Evolutionary conservation across 768 basidiomycete species (phyloP).

Genomic region (Amylocystis lapponica): DNA sequence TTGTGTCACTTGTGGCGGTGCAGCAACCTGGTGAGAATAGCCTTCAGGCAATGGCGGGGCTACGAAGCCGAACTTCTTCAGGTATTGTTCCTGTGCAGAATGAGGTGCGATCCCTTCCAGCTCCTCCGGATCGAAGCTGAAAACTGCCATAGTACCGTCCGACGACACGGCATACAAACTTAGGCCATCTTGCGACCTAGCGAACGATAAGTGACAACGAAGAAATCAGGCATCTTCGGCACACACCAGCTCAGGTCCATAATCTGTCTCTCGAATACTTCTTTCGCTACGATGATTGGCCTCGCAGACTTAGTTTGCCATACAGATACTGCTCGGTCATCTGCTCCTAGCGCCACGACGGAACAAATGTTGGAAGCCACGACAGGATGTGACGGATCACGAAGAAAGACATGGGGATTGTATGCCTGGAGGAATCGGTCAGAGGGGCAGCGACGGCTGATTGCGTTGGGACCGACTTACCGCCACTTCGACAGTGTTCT

Average conservation of each 20-base stretch:
- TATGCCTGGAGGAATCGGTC: constrained; percentile 54
- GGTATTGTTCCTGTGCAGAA: constrained; percentile 69
- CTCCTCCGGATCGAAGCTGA: constrained; percentile 77
- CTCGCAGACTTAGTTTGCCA: constrained; percentile 94
- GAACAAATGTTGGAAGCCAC: constrained; percentile 83
- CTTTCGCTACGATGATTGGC: constrained; percentile 88
- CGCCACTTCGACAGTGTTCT: constrained; percentile 94
- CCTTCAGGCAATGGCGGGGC: constrained; percentile 64
- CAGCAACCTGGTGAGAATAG: constrained; percentile 46
- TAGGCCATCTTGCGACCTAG: constrained; percentile 88
- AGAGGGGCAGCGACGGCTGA: neutral
- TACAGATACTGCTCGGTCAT: constrained; percentile 89
- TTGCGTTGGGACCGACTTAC: constrained; percentile 38
- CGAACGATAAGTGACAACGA: neutral
- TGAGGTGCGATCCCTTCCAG: constrained; percentile 76
- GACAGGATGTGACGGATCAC: constrained; percentile 60
- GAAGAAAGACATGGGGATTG: constrained; percentile 91
- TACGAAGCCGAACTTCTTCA: constrained; percentile 75
- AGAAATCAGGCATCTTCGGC: constrained; percentile 2
- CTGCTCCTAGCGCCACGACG: constrained; percentile 89
- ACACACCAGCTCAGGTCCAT: constrained; percentile 93
- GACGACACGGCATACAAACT: constrained; percentile 93
- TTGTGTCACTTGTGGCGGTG: neutral
- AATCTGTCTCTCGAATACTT: constrained; percentile 91
- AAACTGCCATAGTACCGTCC: constrained; percentile 89